These are phyloP conservation scores for Chaetomium cochliodes DNA, from an alignment of 495 filamentous ascomycete species.

Conservation along the genomic window DNA sequence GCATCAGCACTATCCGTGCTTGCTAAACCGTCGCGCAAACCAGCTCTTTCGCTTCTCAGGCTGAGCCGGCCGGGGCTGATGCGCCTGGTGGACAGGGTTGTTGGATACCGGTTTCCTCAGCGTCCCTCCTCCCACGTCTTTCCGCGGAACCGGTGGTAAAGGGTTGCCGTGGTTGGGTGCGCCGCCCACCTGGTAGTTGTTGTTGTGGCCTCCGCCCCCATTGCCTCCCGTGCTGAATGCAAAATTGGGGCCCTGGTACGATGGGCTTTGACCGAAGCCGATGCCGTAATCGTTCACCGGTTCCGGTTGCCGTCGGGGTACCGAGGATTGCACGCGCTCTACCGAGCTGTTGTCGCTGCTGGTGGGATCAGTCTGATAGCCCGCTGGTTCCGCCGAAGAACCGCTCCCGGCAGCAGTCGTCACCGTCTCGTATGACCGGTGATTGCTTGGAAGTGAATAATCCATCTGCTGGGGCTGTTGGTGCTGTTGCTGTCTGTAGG, in stretches of 20 bases:
- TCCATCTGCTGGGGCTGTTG: conserved; percentile 29
- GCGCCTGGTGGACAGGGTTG: conserved; percentile 31
- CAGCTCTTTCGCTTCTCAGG: conserved; percentile 82
- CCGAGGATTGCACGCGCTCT: conserved; percentile 65
- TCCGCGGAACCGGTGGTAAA: conserved; percentile 43
- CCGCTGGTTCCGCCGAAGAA: conserved; percentile 66
- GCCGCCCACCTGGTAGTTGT: conserved; percentile 20
- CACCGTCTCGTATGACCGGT: conserved; percentile 79
- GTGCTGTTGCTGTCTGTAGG: conserved; percentile 38
- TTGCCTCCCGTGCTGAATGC: conserved; percentile 26
- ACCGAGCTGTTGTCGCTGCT: conserved; percentile 89
- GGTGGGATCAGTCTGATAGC: conserved; percentile 79
- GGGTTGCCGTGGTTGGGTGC: conserved; percentile 20
- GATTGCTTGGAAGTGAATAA: conserved; percentile 66
- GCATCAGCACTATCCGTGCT: conserved; percentile 41
- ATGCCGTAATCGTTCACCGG: conserved; percentile 51
- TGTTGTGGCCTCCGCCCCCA: conserved; percentile 7
- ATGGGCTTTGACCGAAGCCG: conserved; percentile 41
- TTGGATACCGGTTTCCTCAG: conserved; percentile 37
- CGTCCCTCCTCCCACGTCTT: conserved; percentile 34
- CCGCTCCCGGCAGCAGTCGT: conserved; percentile 69
- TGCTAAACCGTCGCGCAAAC: conserved; percentile 82
- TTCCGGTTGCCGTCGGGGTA: conserved; percentile 49
- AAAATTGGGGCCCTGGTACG: conserved; percentile 40
- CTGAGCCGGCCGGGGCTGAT: conserved; percentile 41